phyloP scores from a whole-genome alignment of 345 rosid species.

The Punica granatum region DNA sequence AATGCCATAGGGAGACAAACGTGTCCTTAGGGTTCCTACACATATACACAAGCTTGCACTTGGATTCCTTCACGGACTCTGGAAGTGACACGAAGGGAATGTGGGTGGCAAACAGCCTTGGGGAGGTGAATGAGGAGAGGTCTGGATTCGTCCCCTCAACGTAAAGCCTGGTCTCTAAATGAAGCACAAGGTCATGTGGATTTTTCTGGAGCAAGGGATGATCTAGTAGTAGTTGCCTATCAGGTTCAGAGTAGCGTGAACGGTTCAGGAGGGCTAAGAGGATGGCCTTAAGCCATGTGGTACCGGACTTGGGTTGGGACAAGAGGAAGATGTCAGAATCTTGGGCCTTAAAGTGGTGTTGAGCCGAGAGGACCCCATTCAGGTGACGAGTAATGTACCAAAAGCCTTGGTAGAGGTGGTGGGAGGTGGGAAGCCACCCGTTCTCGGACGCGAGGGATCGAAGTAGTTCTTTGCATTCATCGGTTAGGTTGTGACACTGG shows the following conservation, averaged over 20 bases:
- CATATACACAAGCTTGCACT: constrained; percentile 14
- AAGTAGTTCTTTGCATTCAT: constrained; percentile 9
- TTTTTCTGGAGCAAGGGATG: neutral
- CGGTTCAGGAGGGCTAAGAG: constrained; percentile 9
- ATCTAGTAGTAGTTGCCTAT: neutral
- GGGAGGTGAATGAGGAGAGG: neutral
- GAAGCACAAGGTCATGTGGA: constrained; percentile 15
- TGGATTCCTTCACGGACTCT: neutral
- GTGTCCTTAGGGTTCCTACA: constrained; percentile 20
- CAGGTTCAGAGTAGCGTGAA: neutral
- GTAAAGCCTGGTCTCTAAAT: neutral
- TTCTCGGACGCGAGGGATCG: constrained; percentile 2
- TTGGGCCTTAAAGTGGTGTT: neutral
- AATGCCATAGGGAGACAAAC: constrained; percentile 14
- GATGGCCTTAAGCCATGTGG: constrained; percentile 13
- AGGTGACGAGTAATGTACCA: neutral
- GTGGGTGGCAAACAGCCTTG: constrained; percentile 13
- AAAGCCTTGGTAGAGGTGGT: constrained; percentile 8
- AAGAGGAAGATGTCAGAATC: constrained; percentile 9
- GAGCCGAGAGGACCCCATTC: neutral
- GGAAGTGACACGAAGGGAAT: constrained; percentile 9
- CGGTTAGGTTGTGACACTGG: neutral
- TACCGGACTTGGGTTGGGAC: constrained; percentile 11
- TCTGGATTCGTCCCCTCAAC: neutral
- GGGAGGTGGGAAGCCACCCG: neutral